Evolutionary conservation across 2,329 filamentous ascomycete genomes (phyloP).

Genomic region (Xylaria sp.): DNA sequence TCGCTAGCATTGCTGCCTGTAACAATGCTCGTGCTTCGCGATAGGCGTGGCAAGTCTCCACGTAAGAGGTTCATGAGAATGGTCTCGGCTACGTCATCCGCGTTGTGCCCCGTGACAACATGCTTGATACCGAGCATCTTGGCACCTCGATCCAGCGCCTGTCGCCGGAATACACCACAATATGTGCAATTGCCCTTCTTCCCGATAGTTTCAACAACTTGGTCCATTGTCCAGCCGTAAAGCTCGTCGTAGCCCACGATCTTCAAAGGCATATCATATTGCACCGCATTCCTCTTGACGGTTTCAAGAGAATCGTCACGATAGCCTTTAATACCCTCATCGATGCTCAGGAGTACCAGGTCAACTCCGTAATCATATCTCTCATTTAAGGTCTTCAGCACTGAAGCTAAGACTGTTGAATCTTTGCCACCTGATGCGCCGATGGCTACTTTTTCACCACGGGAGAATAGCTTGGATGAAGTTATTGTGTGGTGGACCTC

Average conservation of each 20-base stretch:
- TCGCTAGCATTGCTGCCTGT: conserved; percentile 82
- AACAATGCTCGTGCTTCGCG: conserved; percentile 89
- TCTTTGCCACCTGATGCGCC: conserved; percentile 98
- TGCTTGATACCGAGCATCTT: conserved; percentile 88
- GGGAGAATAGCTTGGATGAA: conserved; percentile 80
- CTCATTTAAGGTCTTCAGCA: conserved; percentile 94
- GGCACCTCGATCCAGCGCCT: conserved; percentile 92
- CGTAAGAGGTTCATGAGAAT: conserved; percentile 96
- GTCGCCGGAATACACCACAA: conserved; percentile 93
- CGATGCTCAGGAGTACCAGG: conserved; percentile 87
- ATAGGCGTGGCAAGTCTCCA: conserved; percentile 87
- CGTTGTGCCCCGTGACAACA: conserved; percentile 97
- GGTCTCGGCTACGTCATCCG: conserved; percentile 96
- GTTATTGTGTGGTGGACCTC: conserved; percentile 95
- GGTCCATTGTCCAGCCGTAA: conserved; percentile 99
- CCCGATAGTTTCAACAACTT: conserved; percentile 94
- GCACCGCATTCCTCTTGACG: conserved; percentile 89
- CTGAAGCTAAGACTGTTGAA: conserved; percentile 93
- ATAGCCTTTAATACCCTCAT: conserved; percentile 97
- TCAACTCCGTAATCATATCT: conserved; percentile 87
- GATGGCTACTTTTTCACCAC: conserved; percentile 89
- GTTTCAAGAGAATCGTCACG: conserved; percentile 96
- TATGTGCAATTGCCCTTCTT: conserved; percentile 99
- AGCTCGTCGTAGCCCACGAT: conserved; percentile 94
- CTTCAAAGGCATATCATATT: conserved; percentile 91